Percentiles rank a stretch among this genome's conserved stretches.
Conservation (phyloP, 129 eudicot species). For the Dittrichia graveolens region DNA sequence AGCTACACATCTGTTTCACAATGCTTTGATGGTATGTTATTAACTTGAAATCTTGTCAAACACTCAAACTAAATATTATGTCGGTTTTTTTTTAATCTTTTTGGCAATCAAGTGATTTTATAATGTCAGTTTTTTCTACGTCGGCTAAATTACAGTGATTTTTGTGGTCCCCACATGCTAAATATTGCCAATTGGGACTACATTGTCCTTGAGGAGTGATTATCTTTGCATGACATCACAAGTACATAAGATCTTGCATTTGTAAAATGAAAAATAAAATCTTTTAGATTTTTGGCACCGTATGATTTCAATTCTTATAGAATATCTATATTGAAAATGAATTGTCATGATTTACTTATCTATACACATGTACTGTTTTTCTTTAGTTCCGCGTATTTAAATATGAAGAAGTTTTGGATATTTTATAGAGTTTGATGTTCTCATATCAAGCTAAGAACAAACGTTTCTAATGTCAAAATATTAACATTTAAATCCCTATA, state of each 20-base stretch:
- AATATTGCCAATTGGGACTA: not conserved
- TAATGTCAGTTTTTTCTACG: no score
- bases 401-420: not conserved
- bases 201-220: not conserved
- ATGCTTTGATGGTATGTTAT: constrained; percentile 62
- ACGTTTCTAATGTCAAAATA: not conserved
- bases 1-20: constrained; percentile 64
- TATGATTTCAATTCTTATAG: not conserved
- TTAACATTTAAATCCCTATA: no score
- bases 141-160: no score
- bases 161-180: no score
- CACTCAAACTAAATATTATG: no score
- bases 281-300: no score
- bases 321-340: not conserved
- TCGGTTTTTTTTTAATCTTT: no score
- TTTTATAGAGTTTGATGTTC: not conserved
- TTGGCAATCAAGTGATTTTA: no score
- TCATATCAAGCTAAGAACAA: not conserved
- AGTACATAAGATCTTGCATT: no score
- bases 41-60: not conserved
- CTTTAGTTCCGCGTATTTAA: not conserved
- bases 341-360: not conserved
- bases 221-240: no score
- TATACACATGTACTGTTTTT: not conserved
- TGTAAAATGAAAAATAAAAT: no score